Conservation (phyloP, 2,329 filamentous ascomycete species). For the Colletotrichum neosansevieriae region DNA sequence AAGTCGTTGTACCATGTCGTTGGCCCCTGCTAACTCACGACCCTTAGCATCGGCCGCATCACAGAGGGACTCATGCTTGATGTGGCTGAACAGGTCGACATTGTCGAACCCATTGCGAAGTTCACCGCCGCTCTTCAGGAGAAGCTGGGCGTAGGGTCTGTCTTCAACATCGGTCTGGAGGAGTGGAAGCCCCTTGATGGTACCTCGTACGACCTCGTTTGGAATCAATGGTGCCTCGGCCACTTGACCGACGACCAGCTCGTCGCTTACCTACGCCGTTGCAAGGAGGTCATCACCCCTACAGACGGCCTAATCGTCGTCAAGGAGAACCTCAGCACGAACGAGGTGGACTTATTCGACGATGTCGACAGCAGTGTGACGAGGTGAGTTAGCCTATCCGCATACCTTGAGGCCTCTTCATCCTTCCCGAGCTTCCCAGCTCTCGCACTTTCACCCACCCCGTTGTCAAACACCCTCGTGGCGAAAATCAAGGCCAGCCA, state of each 20-base stretch:
- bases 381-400: slow-evolving; percentile 23
- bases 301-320: slow-evolving; percentile 51
- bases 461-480: slow-evolving; percentile 5
- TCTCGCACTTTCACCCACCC: slow-evolving; percentile 20
- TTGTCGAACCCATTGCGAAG: slow-evolving; percentile 86
- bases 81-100: slow-evolving; percentile 78
- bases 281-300: slow-evolving; percentile 57
- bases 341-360: slow-evolving; percentile 69
- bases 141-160: slow-evolving; percentile 68
- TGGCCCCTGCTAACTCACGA: slow-evolving; percentile 24
- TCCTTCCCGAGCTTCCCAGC: neutral
- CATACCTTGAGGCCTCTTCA: neutral
- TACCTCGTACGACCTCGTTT: slow-evolving; percentile 80
- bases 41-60: slow-evolving; percentile 80
- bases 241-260: slow-evolving; percentile 83
- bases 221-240: slow-evolving; percentile 91
- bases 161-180: slow-evolving; percentile 82
- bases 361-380: slow-evolving; percentile 40
- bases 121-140: slow-evolving; percentile 76
- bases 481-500: slow-evolving; percentile 14
- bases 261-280: slow-evolving; percentile 73
- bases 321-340: slow-evolving; percentile 77
- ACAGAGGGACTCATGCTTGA: slow-evolving; percentile 81
- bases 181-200: slow-evolving; percentile 68
- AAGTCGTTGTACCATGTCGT: slow-evolving; percentile 27